Conservation (phyloP, 2,329 filamentous ascomycete genomes). For the Coniochaeta hoffmannii region DNA sequence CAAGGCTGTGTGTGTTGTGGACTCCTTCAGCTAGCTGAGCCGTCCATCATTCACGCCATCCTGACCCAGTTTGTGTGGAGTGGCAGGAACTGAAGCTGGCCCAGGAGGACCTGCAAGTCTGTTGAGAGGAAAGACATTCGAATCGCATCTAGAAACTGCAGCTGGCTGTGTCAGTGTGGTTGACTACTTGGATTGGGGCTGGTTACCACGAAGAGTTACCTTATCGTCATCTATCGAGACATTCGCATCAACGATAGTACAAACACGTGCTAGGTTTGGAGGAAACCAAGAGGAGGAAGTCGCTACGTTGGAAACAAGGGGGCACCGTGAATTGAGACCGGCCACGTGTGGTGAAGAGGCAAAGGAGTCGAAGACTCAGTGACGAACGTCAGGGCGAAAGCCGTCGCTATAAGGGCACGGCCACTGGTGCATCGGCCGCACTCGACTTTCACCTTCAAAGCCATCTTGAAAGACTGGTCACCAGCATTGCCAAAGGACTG, state of each 20-base stretch:
- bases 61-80: background rate
- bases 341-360: background rate
- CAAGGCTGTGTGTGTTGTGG: too few relatives aligned
- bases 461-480: background rate
- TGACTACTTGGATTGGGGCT: background rate
- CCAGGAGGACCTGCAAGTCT: background rate
- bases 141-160: background rate
- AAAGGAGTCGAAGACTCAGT: background rate
- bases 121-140: background rate
- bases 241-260: background rate
- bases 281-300: background rate
- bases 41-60: background rate
- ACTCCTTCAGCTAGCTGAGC: too few relatives aligned
- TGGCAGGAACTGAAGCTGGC: background rate
- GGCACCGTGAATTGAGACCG: background rate
- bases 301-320: background rate
- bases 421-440: background rate
- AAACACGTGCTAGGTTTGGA: background rate
- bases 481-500: background rate
- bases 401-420: background rate
- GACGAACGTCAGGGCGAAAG: background rate
- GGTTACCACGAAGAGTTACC: background rate
- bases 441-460: background rate
- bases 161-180: background rate
- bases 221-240: background rate